phyloP scores from a whole-genome alignment of 495 filamentous ascomycete species.

The Annulohypoxylon bovei region DNA sequence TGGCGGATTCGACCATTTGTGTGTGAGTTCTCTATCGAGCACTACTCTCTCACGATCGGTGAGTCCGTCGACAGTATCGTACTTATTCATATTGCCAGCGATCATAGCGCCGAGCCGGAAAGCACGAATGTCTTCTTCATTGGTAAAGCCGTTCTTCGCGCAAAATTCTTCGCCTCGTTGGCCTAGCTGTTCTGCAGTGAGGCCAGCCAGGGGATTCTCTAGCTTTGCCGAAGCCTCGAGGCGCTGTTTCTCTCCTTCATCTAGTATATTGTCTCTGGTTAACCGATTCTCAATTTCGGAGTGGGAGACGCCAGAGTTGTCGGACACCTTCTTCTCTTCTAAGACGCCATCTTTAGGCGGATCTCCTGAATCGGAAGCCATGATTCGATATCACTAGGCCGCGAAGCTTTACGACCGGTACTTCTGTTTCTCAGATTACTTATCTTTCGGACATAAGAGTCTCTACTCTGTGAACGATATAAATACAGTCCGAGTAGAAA shows the following conservation, averaged over 20 bases:
- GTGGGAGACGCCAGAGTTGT: constrained; percentile 35
- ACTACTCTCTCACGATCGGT: constrained; percentile 66
- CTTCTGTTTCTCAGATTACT: not conserved
- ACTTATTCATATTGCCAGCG: constrained; percentile 55
- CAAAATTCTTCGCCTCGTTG: constrained; percentile 74
- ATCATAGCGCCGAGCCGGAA: constrained; percentile 80
- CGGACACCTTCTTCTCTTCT: constrained; percentile 36
- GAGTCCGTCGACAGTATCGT: constrained; percentile 64
- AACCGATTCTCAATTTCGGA: constrained; percentile 33
- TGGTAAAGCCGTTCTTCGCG: constrained; percentile 67
- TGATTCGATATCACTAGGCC: constrained; percentile 7
- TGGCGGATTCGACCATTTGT: constrained; percentile 78
- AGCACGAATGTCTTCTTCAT: constrained; percentile 70
- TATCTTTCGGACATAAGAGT: not conserved
- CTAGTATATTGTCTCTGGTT: constrained; percentile 24
- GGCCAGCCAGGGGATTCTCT: constrained; percentile 76
- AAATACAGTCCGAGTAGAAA: constrained; percentile 5
- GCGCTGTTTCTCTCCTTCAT: constrained; percentile 39
- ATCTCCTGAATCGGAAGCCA: constrained; percentile 29
- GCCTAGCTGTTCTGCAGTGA: constrained; percentile 66
- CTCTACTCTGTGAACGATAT: not conserved
- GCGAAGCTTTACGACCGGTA: not conserved
- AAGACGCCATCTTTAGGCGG: constrained; percentile 15
- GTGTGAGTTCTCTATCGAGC: constrained; percentile 68
- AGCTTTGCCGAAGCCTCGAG: constrained; percentile 54